phyloP scores from a whole-genome alignment of 306 rosid species.

The Pyrus communis region DNA sequence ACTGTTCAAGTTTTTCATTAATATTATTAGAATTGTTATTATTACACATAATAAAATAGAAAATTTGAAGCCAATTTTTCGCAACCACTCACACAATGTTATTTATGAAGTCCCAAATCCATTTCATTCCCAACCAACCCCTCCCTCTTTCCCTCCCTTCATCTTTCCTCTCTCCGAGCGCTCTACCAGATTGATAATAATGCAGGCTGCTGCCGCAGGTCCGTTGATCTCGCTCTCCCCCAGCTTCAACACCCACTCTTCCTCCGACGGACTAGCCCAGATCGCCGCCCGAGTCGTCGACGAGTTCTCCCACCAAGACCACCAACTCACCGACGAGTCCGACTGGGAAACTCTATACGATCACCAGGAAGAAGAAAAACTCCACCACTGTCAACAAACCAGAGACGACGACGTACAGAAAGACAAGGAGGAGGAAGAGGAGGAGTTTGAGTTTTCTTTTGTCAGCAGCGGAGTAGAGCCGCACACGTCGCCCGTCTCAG shows the following conservation, averaged over 20 bases:
- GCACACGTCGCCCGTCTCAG: slow-evolving; percentile 45
- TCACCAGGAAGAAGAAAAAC: neutral
- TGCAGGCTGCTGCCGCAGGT: slow-evolving; percentile 28
- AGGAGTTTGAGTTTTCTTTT: slow-evolving; percentile 59
- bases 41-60: too few species aligned
- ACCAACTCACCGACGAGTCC: neutral
- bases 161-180: neutral
- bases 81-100: neutral
- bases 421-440: slow-evolving; percentile 2
- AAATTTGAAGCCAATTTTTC: neutral
- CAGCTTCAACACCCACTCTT: slow-evolving; percentile 63
- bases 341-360: neutral
- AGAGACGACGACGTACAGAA: neutral
- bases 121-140: slow-evolving; percentile 11
- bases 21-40: neutral
- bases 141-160: neutral
- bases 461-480: slow-evolving; percentile 24
- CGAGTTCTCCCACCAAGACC: slow-evolving; percentile 25
- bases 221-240: slow-evolving; percentile 46
- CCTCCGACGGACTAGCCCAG: slow-evolving; percentile 44
- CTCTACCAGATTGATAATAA: neutral
- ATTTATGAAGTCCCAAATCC: neutral
- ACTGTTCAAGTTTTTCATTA: neutral
- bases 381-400: neutral
- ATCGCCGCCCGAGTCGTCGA: slow-evolving; percentile 66